Conservation (phyloP, 2,329 filamentous ascomycete genomes). For the Sphaerulina vaccinii region DNA sequence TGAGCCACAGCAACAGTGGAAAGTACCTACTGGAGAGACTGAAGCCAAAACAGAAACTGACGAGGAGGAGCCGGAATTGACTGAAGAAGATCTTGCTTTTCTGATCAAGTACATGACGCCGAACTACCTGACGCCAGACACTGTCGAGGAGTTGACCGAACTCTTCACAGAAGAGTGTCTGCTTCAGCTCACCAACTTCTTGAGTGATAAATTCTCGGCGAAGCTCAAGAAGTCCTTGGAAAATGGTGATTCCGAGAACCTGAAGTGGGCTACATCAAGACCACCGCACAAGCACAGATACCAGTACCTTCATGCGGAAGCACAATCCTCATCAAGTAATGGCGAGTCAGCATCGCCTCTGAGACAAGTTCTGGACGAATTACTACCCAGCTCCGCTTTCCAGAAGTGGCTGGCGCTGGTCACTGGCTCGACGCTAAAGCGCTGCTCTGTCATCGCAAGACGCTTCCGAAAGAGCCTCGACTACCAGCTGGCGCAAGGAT, state of each 20-base stretch:
- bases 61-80: conserved; percentile 57
- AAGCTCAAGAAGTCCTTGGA: conserved; percentile 71
- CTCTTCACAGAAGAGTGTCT: conserved; percentile 81
- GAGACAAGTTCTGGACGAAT: conserved; percentile 73
- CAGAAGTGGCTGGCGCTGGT: conserved; percentile 83
- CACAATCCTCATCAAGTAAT: conserved; percentile 9
- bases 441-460: conserved; percentile 75
- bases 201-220: conserved; percentile 73
- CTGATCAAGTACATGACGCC: conserved; percentile 86
- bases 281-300: conserved; percentile 96
- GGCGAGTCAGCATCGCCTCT: conserved; percentile 53
- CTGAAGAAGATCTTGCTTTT: conserved; percentile 81
- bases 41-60: conserved; percentile 59
- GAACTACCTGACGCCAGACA: conserved; percentile 88
- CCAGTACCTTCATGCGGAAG: conserved; percentile 66
- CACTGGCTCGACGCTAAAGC: conserved; percentile 71
- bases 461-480: conserved; percentile 84
- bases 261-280: conserved; percentile 51
- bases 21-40: conserved; percentile 42
- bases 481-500: conserved; percentile 88
- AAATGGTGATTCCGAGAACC: conserved; percentile 54
- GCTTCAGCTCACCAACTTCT: conserved; percentile 74
- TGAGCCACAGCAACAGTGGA: conserved; percentile 64
- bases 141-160: conserved; percentile 75
- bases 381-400: conserved; percentile 84